Conservation (phyloP, 2,329 filamentous ascomycete genomes). For the Claviceps citrina region DNA sequence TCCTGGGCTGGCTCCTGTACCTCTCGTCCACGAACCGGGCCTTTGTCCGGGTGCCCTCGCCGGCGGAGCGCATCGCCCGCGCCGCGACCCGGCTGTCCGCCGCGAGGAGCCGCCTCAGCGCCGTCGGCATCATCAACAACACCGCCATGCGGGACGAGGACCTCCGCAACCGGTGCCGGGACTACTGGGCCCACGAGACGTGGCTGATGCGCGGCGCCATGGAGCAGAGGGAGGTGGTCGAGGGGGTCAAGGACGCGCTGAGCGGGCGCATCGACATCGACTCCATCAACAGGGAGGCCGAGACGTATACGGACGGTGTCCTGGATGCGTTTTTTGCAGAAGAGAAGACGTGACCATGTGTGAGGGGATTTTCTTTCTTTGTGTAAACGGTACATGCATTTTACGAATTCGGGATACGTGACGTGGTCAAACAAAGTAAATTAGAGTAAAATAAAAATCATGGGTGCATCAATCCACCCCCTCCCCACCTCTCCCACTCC, state of each 20-base stretch:
- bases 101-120: conserved; percentile 52
- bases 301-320: conserved; percentile 38
- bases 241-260: conserved; percentile 54
- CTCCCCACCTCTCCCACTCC: too few species aligned
- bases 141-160: conserved; percentile 58
- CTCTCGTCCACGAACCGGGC: conserved; percentile 67
- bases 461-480: too few species aligned
- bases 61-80: conserved; percentile 51
- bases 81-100: conserved; percentile 40
- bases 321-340: conserved; percentile 16
- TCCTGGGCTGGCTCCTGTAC: conserved; percentile 53
- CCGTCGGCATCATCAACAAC: conserved; percentile 64
- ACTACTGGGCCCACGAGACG: conserved; percentile 72
- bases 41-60: conserved; percentile 45
- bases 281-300: conserved; percentile 46
- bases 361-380: too few species aligned
- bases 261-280: conserved; percentile 47
- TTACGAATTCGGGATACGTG: too few species aligned
- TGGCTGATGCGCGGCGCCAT: conserved; percentile 57
- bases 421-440: too few species aligned
- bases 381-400: too few species aligned
- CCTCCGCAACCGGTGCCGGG: conserved; percentile 48
- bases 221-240: conserved; percentile 62
- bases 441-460: too few species aligned
- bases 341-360: too few species aligned